Conservation (phyloP, 2,329 filamentous ascomycete genomes). For the Acephala macrosclerotiorum region DNA sequence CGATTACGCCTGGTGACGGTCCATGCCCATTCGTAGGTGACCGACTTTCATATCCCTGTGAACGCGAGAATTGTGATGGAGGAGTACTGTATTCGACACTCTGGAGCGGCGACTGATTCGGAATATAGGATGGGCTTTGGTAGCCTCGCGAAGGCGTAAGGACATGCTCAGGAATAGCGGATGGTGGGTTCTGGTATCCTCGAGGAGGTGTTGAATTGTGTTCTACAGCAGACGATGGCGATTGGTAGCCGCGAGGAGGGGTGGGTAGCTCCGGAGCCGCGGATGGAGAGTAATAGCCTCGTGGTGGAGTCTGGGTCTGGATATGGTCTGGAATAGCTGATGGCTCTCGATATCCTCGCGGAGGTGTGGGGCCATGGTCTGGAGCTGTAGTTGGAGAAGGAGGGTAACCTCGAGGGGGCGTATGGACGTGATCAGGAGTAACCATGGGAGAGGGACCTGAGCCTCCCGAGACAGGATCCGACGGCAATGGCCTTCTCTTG, state of each 20-base stretch:
- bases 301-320: constrained; percentile 42
- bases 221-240: constrained; percentile 46
- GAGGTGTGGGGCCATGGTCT: constrained; percentile 41
- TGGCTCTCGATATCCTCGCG: constrained; percentile 36
- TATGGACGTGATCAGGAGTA: constrained; percentile 53
- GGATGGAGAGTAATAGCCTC: constrained; percentile 22
- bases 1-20: constrained; percentile 24
- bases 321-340: constrained; percentile 43
- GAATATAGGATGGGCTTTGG: constrained; percentile 53
- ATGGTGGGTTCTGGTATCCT: constrained; percentile 47
- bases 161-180: constrained; percentile 42
- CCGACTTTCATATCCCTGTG: constrained; percentile 35
- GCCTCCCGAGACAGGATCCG: constrained; percentile 68
- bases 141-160: constrained; percentile 58
- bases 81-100: constrained; percentile 51
- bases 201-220: constrained; percentile 56
- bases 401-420: constrained; percentile 44
- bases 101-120: constrained; percentile 61
- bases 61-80: constrained; percentile 30
- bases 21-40: constrained; percentile 34
- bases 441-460: constrained; percentile 49
- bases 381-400: constrained; percentile 52
- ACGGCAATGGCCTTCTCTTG: constrained; percentile 85
- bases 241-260: constrained; percentile 40
- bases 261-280: constrained; percentile 44